Conservation (phyloP, 139 green algal species). For the Chlorella sorokiniana region DNA sequence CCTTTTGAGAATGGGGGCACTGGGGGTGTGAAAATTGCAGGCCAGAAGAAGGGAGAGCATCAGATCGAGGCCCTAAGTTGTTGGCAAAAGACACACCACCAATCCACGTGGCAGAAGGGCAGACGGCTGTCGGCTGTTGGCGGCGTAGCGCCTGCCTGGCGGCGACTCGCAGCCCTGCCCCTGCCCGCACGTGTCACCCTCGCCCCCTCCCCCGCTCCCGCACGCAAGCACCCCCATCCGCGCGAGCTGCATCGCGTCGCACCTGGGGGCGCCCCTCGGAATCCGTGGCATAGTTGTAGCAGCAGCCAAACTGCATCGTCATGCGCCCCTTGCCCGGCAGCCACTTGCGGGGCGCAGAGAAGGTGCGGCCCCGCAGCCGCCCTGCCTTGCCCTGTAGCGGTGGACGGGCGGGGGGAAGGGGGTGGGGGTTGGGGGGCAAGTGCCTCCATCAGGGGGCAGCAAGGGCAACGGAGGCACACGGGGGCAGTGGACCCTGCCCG, state of each 20-base stretch:
- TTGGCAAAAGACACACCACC: no score
- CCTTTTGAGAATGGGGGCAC: no score
- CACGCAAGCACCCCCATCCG: no score
- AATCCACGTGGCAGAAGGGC: no score
- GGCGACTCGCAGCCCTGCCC: no score
- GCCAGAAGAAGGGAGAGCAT: no score
- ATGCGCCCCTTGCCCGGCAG: slow-evolving; percentile 65
- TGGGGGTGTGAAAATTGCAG: no score
- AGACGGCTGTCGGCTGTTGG: no score
- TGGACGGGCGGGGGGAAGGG: neutral
- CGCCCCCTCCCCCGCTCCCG: neutral
- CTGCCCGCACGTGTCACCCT: neutral
- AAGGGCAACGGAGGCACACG: neutral
- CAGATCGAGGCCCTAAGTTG: no score
- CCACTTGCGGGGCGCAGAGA: slow-evolving; percentile 63
- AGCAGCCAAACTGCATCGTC: slow-evolving; percentile 73
- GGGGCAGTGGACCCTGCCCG: no score
- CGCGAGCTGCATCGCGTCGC: neutral
- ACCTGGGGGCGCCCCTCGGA: slow-evolving; percentile 45
- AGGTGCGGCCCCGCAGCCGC: slow-evolving; percentile 54
- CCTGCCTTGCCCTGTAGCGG: slow-evolving; percentile 6
- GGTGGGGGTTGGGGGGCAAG: no score
- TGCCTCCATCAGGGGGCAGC: neutral
- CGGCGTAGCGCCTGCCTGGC: no score
- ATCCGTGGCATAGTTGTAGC: slow-evolving; percentile 72